These are phyloP conservation scores for Tuber melanosporum DNA, from an alignment of 495 filamentous ascomycete species.

Conservation along the genomic window DNA sequence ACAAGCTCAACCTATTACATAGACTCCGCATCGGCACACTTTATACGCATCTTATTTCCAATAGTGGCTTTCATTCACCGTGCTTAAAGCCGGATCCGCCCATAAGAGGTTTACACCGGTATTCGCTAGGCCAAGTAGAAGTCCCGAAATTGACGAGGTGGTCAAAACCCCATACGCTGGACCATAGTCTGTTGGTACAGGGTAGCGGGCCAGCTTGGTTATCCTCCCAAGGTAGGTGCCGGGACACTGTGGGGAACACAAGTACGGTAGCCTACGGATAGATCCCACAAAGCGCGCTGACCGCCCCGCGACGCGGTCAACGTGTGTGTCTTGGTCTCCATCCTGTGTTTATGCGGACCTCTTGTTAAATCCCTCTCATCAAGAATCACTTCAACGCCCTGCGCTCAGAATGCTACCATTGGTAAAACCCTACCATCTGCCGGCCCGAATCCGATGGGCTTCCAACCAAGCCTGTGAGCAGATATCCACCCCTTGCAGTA, in stretches of 20 bases:
- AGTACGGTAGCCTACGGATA: no score
- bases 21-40: neutral
- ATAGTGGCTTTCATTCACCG: neutral
- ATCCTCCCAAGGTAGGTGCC: no score
- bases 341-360: neutral
- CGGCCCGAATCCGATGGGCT: neutral
- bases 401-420: neutral
- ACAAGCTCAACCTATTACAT: neutral
- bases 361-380: neutral
- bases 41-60: neutral
- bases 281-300: neutral
- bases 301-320: neutral
- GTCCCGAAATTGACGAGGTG: neutral
- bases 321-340: neutral
- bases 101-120: neutral
- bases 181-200: no score
- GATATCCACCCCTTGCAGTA: neutral
- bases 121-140: neutral
- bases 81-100: neutral
- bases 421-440: neutral
- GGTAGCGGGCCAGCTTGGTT: no score
- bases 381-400: neutral
- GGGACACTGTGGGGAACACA: no score
- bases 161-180: neutral
- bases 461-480: neutral